Base-by-base conservation (phyloP, 441 rosid genomes). In the Isatis lusitanica region DNA sequence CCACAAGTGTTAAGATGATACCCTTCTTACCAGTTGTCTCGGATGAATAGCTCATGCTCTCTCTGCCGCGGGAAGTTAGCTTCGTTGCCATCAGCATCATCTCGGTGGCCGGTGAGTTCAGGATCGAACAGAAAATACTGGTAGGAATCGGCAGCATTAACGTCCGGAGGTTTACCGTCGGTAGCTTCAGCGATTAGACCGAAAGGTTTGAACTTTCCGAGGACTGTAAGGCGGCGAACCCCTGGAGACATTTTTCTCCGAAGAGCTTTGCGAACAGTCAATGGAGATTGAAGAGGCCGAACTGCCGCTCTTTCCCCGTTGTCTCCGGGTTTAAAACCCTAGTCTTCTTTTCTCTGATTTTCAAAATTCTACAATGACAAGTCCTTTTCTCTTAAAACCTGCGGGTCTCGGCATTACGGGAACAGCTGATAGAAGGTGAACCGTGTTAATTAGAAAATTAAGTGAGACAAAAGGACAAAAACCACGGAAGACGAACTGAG, bases 141-240 rank as follows among this genome's bases (percentile, higher is more conserved):
- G 74, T 95, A 90, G 66, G 85, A 80, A 65, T 88, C 86, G 13
- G 80, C 9, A 13, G 31, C 53, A 40, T 71, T 63, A 12, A 80
- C 87, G 5, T 52, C 59, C 0, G 76, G 82, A 10, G 89, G 84
- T 43, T 91, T 88, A 60, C 91, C 87, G 71, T 92, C 98, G 7
- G 88, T 86, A 68, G 96, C 90, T 79, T 95, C 97, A 43, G 95
- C 97, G 42, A 95, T 79, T 67, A 95, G 74, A 58, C 98, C 98
- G 62, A 88, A 90, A 18, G 99, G 95, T 87, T 90, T 92, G 87
- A 95, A 92, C 88, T 92, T 95, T 74, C 99, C 98, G 26, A 95
- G 89, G 12, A 91, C 88, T 4, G 90, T 84, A 38, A 95, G 84
- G 21, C 85, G 84, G 21, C 97, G 94, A 73, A 83, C 85, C 51